These are phyloP conservation scores for Globisporangium alternatum DNA, from an alignment of 352 stramenopile genomes.

Conservation along the genomic window DNA sequence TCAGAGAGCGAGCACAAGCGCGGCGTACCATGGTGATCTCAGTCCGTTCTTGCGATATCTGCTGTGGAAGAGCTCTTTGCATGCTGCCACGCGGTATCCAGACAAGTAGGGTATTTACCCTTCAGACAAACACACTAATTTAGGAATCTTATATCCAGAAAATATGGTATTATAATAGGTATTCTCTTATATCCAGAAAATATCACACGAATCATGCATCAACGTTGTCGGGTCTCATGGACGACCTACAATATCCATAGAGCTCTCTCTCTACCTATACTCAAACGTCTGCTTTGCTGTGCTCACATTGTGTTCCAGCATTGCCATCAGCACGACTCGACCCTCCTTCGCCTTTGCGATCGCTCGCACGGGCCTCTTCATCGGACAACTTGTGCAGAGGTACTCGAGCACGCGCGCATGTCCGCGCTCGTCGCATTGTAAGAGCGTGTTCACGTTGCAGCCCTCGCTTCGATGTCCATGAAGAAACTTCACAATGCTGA, in stretches of 20 bases:
- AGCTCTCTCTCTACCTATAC: not conserved
- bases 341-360: not conserved
- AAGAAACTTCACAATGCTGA: conserved; percentile 8
- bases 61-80: not conserved
- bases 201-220: no score
- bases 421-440: not conserved
- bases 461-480: conserved; percentile 10
- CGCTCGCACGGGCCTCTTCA: not conserved
- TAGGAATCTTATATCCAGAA: not conserved
- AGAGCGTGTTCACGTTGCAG: conserved; percentile 8
- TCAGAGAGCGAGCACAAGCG: not conserved
- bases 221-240: no score
- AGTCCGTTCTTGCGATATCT: conserved; percentile 4
- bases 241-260: no score
- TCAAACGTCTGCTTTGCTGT: not conserved
- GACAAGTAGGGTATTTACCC: not conserved
- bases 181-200: no score
- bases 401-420: not conserved
- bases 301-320: not conserved
- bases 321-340: not conserved
- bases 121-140: not conserved
- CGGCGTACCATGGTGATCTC: conserved; percentile 5
- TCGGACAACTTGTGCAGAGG: not conserved
- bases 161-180: not conserved
- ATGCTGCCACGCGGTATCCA: conserved; percentile 6